These are phyloP conservation scores for Tetrapyrgos nigripes DNA, from an alignment of 1,284 basidiomycete species.

Conservation along the genomic window DNA sequence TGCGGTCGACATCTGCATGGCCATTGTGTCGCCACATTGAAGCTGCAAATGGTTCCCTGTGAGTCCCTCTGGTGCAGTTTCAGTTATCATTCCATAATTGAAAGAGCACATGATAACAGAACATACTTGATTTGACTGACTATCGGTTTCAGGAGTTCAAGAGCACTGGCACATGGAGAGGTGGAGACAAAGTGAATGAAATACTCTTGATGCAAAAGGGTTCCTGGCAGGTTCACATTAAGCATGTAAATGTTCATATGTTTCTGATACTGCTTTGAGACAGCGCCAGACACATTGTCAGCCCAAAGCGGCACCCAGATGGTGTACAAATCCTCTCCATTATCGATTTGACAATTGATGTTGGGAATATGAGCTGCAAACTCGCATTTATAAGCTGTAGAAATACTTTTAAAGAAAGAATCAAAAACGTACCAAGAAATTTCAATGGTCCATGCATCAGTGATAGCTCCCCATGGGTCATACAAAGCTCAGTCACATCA, in stretches of 20 bases:
- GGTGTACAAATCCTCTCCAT: slow-evolving; percentile 19
- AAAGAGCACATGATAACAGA: not conserved
- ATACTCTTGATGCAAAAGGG: slow-evolving; percentile 26
- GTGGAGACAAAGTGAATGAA: slow-evolving; percentile 26
- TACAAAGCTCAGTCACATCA: too few relatives aligned
- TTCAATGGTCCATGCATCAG: too few relatives aligned
- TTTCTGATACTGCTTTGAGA: slow-evolving; percentile 30
- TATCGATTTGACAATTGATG: not conserved
- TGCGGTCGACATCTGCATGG: slow-evolving; percentile 14
- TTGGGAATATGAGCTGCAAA: not conserved
- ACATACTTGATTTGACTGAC: not conserved
- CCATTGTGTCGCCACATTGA: slow-evolving; percentile 3
- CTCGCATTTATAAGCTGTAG: too few relatives aligned
- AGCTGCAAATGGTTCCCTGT: not conserved
- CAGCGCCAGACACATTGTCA: slow-evolving; percentile 26
- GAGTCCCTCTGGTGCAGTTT: not conserved
- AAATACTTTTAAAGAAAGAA: too few relatives aligned
- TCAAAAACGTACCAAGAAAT: too few relatives aligned
- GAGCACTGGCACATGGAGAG: slow-evolving; percentile 13
- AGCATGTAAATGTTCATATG: slow-evolving; percentile 27
- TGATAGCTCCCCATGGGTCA: too few relatives aligned
- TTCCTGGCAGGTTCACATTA: slow-evolving; percentile 5
- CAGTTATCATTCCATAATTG: not conserved
- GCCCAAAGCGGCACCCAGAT: slow-evolving; percentile 22
- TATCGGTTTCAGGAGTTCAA: not conserved